A percentile compares a stretch with the other conserved stretches of the same genome.
Conservation (phyloP, 1,284 basidiomycete genomes). For the Irpex sp. region DNA sequence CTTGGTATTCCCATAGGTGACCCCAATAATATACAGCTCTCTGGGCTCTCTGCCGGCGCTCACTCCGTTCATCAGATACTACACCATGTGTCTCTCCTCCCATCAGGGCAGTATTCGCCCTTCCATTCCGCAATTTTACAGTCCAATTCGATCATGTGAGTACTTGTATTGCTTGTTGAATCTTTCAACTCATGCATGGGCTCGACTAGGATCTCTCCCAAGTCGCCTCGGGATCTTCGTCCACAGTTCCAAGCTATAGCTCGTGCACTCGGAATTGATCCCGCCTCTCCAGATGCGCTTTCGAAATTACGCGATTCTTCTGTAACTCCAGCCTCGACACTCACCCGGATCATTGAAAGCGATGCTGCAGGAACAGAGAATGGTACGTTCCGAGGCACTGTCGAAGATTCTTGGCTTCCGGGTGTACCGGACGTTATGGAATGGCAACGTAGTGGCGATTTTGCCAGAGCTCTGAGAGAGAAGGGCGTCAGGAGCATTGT, state of each 20-base stretch:
- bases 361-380: conserved; percentile 45
- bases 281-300: conserved; percentile 44
- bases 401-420: conserved; percentile 55
- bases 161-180: conserved; percentile 6
- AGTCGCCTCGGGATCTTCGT: conserved; percentile 52
- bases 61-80: conserved; percentile 75
- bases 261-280: conserved; percentile 49
- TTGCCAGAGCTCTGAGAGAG: conserved; percentile 49
- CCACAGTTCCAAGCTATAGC: conserved; percentile 64
- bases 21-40: conserved; percentile 54
- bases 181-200: conserved; percentile 13
- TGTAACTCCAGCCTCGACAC: conserved; percentile 41
- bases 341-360: conserved; percentile 56
- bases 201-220: conserved; percentile 40
- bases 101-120: conserved; percentile 52
- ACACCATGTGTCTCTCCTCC: conserved; percentile 65
- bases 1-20: conserved; percentile 37
- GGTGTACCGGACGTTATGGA: conserved; percentile 51
- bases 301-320: conserved; percentile 45
- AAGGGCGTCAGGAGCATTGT: conserved; percentile 61
- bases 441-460: conserved; percentile 62
- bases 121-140: conserved; percentile 65
- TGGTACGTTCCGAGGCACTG: conserved; percentile 68
- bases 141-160: conserved; percentile 71
- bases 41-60: conserved; percentile 70